phyloP scores from a whole-genome alignment of 1,284 basidiomycete species.

The Puccinia hordei region DNA sequence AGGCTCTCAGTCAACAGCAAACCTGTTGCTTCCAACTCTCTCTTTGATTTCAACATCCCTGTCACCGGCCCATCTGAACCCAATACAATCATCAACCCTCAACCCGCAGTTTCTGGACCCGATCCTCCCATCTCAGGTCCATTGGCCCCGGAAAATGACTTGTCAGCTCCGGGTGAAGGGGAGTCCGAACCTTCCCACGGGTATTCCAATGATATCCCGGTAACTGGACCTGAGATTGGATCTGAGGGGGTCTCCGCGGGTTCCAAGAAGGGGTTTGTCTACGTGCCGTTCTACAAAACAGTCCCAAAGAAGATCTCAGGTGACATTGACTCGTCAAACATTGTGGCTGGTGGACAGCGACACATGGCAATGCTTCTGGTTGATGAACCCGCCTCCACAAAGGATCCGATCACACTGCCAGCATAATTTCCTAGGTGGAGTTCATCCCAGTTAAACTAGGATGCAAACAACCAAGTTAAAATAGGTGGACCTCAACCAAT shows the following conservation, averaged over 20 bases:
- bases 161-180: background rate
- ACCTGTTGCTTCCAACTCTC: background rate
- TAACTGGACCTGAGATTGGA: no score
- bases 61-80: no score
- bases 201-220: no score
- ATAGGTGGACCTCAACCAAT: no score
- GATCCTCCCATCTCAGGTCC: no score
- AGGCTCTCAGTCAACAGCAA: background rate
- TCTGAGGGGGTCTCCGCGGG: background rate
- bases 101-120: no score
- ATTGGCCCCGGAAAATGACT: no score
- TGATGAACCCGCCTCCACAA: background rate
- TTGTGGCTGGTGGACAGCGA: background rate
- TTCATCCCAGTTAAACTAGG: no score
- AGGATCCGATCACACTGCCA: slow-evolving; percentile 13
- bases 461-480: no score
- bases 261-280: background rate
- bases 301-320: background rate
- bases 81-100: no score
- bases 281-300: background rate
- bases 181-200: background rate
- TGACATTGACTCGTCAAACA: slow-evolving; percentile 14
- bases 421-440: no score
- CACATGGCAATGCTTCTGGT: background rate
- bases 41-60: no score